phyloP scores from a whole-genome alignment of 2,329 filamentous ascomycete species.

The Exophiala spinifera region DNA sequence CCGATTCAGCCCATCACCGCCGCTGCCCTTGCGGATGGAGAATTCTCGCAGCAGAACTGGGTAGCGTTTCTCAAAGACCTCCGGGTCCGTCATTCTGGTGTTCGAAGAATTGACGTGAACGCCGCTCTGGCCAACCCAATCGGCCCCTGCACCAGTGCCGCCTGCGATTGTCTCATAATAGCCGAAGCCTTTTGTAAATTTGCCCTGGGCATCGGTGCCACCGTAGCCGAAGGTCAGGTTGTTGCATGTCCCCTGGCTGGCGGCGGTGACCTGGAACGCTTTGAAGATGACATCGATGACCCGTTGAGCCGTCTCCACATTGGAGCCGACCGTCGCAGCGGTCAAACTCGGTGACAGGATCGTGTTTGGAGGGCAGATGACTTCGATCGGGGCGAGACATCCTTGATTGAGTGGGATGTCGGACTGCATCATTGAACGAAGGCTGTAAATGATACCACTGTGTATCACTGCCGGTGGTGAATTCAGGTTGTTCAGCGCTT shows the following conservation, averaged over 20 bases:
- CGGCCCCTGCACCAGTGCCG: constrained; percentile 68
- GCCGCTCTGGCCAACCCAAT: constrained; percentile 70
- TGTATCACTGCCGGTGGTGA: constrained; percentile 39
- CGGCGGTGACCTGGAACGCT: constrained; percentile 30
- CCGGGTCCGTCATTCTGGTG: constrained; percentile 75
- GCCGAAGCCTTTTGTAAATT: constrained; percentile 53
- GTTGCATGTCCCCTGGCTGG: constrained; percentile 32
- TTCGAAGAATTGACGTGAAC: constrained; percentile 89
- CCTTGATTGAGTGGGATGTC: constrained; percentile 37
- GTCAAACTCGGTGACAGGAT: constrained; percentile 32
- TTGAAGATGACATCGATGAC: constrained; percentile 35
- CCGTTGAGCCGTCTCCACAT: constrained; percentile 31
- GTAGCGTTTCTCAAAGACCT: constrained; percentile 74
- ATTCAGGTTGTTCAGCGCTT: constrained; percentile 37
- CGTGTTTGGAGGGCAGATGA: constrained; percentile 28
- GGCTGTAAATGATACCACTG: constrained; percentile 35
- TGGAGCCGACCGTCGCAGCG: constrained; percentile 31
- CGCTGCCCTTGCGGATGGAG: constrained; percentile 59
- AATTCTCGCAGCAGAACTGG: constrained; percentile 72
- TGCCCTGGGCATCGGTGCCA: constrained; percentile 17
- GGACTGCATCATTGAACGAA: constrained; percentile 31
- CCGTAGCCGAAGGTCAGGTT: constrained; percentile 33
- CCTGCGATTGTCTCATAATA: constrained; percentile 83
- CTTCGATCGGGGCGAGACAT: constrained; percentile 30
- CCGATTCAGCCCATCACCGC: constrained; percentile 61